Percentiles rank a stretch among this genome's conserved stretches.
These are phyloP conservation scores for Yamadazyma blattariae DNA, from an alignment of 1,139 yeast genomes.

Conservation along the genomic window DNA sequence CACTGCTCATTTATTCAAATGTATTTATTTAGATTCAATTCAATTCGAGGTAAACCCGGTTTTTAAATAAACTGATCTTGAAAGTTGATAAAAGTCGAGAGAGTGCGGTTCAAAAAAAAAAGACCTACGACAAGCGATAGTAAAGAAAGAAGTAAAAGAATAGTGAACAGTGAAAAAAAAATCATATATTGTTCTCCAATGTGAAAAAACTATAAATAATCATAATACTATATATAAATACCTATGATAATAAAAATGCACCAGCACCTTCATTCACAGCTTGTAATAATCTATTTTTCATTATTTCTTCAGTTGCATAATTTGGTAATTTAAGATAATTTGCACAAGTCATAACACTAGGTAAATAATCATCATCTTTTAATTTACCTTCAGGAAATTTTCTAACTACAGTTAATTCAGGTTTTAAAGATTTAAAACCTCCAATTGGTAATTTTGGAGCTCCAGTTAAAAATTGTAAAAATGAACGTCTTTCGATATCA, in stretches of 20 bases:
- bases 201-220: too few species aligned
- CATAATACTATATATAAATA: too few species aligned
- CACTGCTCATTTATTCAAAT: too few species aligned
- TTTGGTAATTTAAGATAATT: slow-evolving; percentile 88
- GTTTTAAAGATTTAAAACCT: slow-evolving; percentile 81
- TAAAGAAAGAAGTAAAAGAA: too few species aligned
- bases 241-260: slow-evolving; percentile 72
- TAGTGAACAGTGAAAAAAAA: too few species aligned
- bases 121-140: too few species aligned
- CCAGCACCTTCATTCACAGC: slow-evolving; percentile 91
- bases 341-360: slow-evolving; percentile 98
- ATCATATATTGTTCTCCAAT: too few species aligned
- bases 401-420: slow-evolving; percentile 84
- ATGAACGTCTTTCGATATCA: slow-evolving; percentile 58
- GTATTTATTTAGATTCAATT: too few species aligned
- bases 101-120: too few species aligned
- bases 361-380: slow-evolving; percentile 79
- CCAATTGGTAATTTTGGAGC: slow-evolving; percentile 93
- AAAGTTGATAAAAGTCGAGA: too few species aligned
- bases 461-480: slow-evolving; percentile 88
- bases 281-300: slow-evolving; percentile 55
- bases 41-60: too few species aligned
- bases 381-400: slow-evolving; percentile 69
- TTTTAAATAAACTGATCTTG: too few species aligned
- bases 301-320: slow-evolving; percentile 60